Evolutionary conservation across 805 yeast genomes (phyloP).

Genomic region (Lachancea cidri): DNA sequence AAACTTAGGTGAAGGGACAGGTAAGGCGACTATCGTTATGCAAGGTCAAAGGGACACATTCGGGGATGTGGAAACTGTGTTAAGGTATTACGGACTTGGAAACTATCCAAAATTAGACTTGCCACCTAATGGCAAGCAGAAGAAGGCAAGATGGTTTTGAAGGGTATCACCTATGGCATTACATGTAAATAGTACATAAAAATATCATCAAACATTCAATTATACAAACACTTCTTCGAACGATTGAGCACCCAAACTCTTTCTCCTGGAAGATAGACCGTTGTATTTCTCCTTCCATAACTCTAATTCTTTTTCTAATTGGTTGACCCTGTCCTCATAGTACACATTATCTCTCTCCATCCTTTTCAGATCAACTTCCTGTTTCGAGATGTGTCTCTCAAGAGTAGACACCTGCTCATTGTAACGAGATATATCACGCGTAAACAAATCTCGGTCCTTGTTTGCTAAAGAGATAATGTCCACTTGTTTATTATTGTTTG

Average conservation of each 20-base stretch:
- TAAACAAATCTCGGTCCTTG: conserved; percentile 54
- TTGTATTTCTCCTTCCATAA: conserved; percentile 46
- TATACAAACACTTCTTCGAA: conserved; percentile 26
- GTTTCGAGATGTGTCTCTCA: conserved; percentile 42
- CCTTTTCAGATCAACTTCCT: conserved; percentile 39
- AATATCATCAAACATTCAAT: background rate
- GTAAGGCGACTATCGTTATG: conserved; percentile 78
- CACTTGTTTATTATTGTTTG: conserved; percentile 46
- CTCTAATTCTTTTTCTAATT: conserved; percentile 51
- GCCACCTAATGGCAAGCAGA: conserved; percentile 6
- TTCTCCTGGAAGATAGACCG: conserved; percentile 18
- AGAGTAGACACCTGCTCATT: conserved; percentile 40
- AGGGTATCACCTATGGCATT: background rate
- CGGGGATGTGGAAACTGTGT: conserved; percentile 71
- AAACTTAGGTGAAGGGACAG: conserved; percentile 44
- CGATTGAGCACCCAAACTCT: conserved; percentile 10
- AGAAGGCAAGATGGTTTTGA: conserved; percentile 28
- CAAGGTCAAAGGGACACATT: conserved; percentile 83
- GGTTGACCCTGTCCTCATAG: conserved; percentile 46
- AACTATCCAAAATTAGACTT: conserved; percentile 14
- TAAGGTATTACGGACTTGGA: conserved; percentile 73
- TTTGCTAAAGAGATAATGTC: conserved; percentile 47
- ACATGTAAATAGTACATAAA: conserved; percentile 4
- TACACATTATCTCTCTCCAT: conserved; percentile 54
- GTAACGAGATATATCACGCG: conserved; percentile 44